A percentile compares a stretch with the other conserved stretches of the same genome.
phyloP scores from a whole-genome alignment of 495 filamentous ascomycete species.

The Penicillium desertorum region DNA sequence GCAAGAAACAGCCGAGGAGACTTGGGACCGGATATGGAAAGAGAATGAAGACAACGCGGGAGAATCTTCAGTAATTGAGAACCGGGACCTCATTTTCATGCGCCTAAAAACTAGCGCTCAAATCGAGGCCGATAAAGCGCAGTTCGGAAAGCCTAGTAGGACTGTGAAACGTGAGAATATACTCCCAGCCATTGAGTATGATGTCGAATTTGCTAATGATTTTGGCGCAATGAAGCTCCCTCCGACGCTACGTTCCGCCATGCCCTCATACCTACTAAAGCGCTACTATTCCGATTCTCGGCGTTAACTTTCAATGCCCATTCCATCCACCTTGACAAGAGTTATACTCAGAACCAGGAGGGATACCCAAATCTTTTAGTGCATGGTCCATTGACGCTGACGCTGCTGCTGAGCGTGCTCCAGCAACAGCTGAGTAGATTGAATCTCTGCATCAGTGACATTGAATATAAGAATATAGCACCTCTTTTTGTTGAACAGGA shows the following conservation, averaged over 20 bases:
- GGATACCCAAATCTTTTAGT: conserved; percentile 73
- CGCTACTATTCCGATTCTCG: conserved; percentile 79
- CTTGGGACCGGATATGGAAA: conserved; percentile 45
- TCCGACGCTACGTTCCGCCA: conserved; percentile 57
- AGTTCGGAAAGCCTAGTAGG: conserved; percentile 30
- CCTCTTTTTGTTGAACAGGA: conserved; percentile 74
- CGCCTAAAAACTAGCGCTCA: conserved; percentile 41
- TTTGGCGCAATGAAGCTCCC: conserved; percentile 30
- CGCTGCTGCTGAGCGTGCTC: conserved; percentile 68
- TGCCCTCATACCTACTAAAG: conserved; percentile 58
- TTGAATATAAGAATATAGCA: conserved; percentile 81
- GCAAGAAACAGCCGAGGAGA: conserved; percentile 34
- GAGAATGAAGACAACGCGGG: conserved; percentile 39
- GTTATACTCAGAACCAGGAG: conserved; percentile 68
- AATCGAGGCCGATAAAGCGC: conserved; percentile 28
- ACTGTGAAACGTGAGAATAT: conserved; percentile 40
- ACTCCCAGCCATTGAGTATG: conserved; percentile 4
- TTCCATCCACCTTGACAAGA: conserved; percentile 75
- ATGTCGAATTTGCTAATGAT: conserved; percentile 21
- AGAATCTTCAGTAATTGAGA: conserved; percentile 49
- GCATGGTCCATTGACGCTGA: conserved; percentile 81
- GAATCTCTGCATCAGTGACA: conserved; percentile 36
- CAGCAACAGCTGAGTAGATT: conserved; percentile 43
- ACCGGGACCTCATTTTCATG: conserved; percentile 63
- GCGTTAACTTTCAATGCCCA: conserved; percentile 87